Base-by-base conservation (phyloP, 306 rosid genomes). In the Lathyrus tuberosus region DNA sequence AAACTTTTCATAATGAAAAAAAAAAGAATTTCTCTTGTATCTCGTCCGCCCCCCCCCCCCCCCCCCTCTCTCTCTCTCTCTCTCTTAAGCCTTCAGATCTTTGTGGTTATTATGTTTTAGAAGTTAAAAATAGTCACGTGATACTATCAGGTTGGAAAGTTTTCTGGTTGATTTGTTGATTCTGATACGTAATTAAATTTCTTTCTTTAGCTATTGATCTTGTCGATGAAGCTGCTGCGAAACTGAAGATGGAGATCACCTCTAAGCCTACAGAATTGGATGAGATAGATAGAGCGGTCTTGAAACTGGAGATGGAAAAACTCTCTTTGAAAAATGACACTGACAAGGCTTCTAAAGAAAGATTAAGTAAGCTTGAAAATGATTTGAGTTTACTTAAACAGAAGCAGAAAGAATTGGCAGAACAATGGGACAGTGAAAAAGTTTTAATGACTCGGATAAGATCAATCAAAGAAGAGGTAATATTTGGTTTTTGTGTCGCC, bases 141-240 rank as follows among this genome's bases (percentile, higher is more conserved):
- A 33, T 56, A 18, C 46, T 33, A 11, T 38, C 35, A 57, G 37
- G 57, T 54, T 71, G 52, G 37, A 59, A 66, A 10, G 1, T 11
- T 66, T 60, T 62, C 33, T 24, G 53, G 40, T 69, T 37, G 40
- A 5, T 61, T 64, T 84, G 22, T 33, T 31, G 14, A 58, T 71
- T 72, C 57, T 20, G 47, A 18, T 66, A 14, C 3, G 18, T 64
- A 59, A 80, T 59, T 70, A n/a, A 12, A 17, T 22, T 68, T 69
- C 59, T 67, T 54, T 37, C 11, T 80, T 69, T 89, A 91, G 99
- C 99, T 65, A 95, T 95, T 77, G 97, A 95, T 83, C 95, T 91
- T 20, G 99, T 95, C 35, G 99, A 95, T 76, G 99, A 95, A 80
- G 97, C 99, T 73, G 99, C 97, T 67, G 97, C 99, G 17, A 91